These are phyloP conservation scores for Sicyos edulis DNA, from an alignment of 306 rosid species.

Conservation along the genomic window DNA sequence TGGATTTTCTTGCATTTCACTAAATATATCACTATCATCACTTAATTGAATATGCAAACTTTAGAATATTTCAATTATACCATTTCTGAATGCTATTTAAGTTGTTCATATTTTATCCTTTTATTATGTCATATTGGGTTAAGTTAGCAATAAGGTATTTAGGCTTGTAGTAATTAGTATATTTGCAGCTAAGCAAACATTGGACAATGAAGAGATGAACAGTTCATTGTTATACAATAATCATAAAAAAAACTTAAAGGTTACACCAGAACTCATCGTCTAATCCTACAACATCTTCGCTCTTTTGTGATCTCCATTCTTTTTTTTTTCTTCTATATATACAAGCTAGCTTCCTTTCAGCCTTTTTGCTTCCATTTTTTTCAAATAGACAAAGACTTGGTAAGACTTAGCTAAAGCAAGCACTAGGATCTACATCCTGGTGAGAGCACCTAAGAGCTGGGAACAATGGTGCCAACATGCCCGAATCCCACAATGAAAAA, in stretches of 20 bases:
- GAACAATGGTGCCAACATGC: constrained; percentile 70
- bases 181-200: neutral
- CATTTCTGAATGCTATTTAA: neutral
- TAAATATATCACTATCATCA: neutral
- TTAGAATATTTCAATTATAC: neutral
- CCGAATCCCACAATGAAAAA: constrained; percentile 77
- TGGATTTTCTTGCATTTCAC: neutral
- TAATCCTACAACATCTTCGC: neutral
- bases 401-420: neutral
- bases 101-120: neutral
- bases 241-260: neutral
- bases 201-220: neutral
- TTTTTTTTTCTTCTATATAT: neutral
- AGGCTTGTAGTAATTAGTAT: too few species aligned
- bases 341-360: neutral
- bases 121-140: neutral
- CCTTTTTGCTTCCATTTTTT: neutral
- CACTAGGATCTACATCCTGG: constrained; percentile 11
- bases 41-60: neutral
- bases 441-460: constrained; percentile 35
- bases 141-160: neutral
- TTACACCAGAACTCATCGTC: neutral
- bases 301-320: neutral
- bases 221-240: neutral
- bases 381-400: neutral